A percentile compares a stretch with the other conserved stretches of the same genome.
phyloP scores from a whole-genome alignment of 2,329 filamentous ascomycete genomes.

The Diaporthe capsici region DNA sequence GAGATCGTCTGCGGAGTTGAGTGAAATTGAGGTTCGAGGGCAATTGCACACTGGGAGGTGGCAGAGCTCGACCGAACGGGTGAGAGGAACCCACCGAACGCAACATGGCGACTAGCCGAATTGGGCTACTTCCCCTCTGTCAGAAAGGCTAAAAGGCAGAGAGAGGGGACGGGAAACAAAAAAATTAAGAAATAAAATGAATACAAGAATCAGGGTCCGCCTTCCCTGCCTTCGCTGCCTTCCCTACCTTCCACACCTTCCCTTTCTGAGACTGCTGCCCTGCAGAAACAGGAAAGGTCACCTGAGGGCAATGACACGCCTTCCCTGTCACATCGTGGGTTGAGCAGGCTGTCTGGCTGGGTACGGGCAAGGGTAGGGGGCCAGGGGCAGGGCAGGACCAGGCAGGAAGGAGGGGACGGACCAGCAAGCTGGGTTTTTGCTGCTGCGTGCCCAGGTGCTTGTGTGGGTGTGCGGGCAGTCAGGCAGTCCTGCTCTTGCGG shows the following conservation, averaged over 20 bases:
- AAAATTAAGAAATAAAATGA: neutral
- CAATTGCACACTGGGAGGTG: neutral
- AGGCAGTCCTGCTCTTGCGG: neutral
- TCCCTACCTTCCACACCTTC: constrained; percentile 6
- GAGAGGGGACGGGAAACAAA: neutral
- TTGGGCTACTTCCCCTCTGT: neutral
- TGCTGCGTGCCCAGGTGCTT: neutral
- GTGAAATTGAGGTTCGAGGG: constrained; percentile 13
- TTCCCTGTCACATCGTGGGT: constrained; percentile 29
- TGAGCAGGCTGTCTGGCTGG: constrained; percentile 5
- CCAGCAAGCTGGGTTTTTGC: constrained; percentile 29
- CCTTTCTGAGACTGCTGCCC: constrained; percentile 26
- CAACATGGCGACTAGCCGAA: neutral
- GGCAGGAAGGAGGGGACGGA: constrained; percentile 30
- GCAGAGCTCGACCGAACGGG: constrained; percentile 5
- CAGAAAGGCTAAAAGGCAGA: neutral
- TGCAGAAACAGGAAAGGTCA: constrained; percentile 24
- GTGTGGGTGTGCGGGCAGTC: neutral
- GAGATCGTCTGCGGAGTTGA: constrained; percentile 17
- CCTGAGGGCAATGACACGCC: constrained; percentile 26
- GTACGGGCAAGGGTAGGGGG: neutral
- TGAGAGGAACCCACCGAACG: neutral
- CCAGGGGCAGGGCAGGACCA: constrained; percentile 5
- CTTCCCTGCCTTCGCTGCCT: neutral
- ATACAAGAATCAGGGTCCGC: constrained; percentile 21